Base-by-base conservation (phyloP, 208 protist genomes). In the Acanthamoeba culbertsoni region DNA sequence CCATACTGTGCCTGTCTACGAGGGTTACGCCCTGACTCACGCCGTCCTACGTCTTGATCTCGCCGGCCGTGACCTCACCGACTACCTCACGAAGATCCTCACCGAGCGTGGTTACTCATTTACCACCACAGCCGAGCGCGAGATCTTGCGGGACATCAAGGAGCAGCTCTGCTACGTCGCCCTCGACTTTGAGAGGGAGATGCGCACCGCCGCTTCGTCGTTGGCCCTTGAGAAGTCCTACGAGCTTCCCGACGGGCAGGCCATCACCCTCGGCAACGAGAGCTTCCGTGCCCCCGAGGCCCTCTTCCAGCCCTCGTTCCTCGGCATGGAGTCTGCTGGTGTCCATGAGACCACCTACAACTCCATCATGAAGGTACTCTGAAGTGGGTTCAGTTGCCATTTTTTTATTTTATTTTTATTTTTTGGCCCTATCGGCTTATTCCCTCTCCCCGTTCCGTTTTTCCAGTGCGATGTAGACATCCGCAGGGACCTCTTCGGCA, bases 311-410 rank as follows among this genome's bases (percentile, higher is more conserved):
- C 99, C 99, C 28, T 96, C 96, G 42, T 95, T 99, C 40, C 96
- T 99, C 86, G 98, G 98, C 42, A 96, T 98, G 28, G 98, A 99
- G 93, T 96, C 97, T 26, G 95, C 96, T n/a, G 99, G 99, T 94
- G 98, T 99, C 93, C 98, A 99, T 91, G 97, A 99, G 95, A 98
- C 97, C 89, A 97, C 97, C 86, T 99, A 98, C 97, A 97, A 99
- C 95, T 99, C 98, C 46, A 99, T 99, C 97, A 98, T 98, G 97
- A 99, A 57, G 51, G 51, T 57, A 57, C 51, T n/a, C n/a, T n/a
- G n/a, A n/a, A n/a, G n/a, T n/a, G n/a, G n/a, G n/a, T n/a, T n/a
- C n/a, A n/a, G n/a, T n/a, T n/a, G n/a, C n/a, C n/a, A n/a, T n/a
- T n/a, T n/a, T n/a, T n/a, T n/a, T n/a, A n/a, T n/a, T n/a, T n/a